A percentile compares a stretch with the other conserved stretches of the same genome.
phyloP scores from a whole-genome alignment of 2,329 filamentous ascomycete species.

The Xylariaceae sp. region DNA sequence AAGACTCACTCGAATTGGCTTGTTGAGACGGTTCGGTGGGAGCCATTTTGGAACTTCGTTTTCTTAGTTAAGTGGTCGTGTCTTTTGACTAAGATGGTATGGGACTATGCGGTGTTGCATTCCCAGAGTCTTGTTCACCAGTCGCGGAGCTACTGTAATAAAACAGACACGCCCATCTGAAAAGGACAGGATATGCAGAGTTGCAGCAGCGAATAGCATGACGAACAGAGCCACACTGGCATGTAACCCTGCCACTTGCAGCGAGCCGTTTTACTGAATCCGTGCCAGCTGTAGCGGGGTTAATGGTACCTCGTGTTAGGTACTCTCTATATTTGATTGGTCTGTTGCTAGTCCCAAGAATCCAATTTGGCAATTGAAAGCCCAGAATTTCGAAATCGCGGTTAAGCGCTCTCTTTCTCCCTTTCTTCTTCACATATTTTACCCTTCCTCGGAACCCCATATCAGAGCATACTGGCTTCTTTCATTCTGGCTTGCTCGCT shows the following conservation, averaged over 20 bases:
- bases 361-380: slow-evolving; percentile 12
- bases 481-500: slow-evolving; percentile 40
- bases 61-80: slow-evolving; percentile 11
- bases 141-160: no score
- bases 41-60: slow-evolving; percentile 32
- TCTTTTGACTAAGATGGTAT: slow-evolving; percentile 10
- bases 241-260: slow-evolving; percentile 1
- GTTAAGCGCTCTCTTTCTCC: slow-evolving; percentile 22
- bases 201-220: no score
- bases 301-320: no score
- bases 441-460: slow-evolving; percentile 38
- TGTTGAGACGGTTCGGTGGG: slow-evolving; percentile 29
- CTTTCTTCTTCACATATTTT: slow-evolving; percentile 46
- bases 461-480: slow-evolving; percentile 27
- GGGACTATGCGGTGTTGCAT: slow-evolving; percentile 2
- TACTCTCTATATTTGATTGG: slow-evolving; percentile 26
- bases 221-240: neutral
- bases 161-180: no score
- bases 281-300: slow-evolving; percentile 19
- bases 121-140: no score
- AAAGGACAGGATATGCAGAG: no score
- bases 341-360: slow-evolving; percentile 4
- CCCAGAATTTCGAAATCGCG: slow-evolving; percentile 3
- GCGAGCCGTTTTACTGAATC: no score
- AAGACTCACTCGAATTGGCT: slow-evolving; percentile 26